phyloP scores from a whole-genome alignment of 2,329 filamentous ascomycete genomes.

The Aspergillus sp. region DNA sequence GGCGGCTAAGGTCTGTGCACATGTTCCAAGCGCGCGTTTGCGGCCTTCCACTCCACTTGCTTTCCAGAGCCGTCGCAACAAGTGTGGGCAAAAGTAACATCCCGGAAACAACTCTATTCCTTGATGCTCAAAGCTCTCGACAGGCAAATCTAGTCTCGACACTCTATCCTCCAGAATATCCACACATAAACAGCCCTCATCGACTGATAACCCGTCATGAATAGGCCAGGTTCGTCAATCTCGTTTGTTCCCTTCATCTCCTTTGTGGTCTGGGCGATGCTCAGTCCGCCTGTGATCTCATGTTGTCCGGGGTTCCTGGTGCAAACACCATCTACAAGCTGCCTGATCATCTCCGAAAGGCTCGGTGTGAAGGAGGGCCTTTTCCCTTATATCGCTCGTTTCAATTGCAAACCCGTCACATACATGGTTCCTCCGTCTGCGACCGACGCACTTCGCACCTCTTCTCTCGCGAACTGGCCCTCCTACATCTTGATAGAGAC shows the following conservation, averaged over 20 bases:
- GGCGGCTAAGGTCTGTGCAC: slow-evolving; percentile 25
- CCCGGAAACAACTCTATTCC: slow-evolving; percentile 23
- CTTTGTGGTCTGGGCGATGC: slow-evolving; percentile 21
- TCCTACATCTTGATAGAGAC: slow-evolving; percentile 6
- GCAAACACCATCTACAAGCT: slow-evolving; percentile 4
- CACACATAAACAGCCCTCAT: slow-evolving; percentile 21
- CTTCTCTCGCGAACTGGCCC: slow-evolving; percentile 7
- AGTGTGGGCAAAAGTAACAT: slow-evolving; percentile 26
- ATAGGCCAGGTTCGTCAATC: slow-evolving; percentile 54
- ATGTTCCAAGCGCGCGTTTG: slow-evolving; percentile 28
- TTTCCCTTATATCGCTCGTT: slow-evolving; percentile 12
- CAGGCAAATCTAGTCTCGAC: slow-evolving; percentile 10
- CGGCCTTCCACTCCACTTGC: slow-evolving; percentile 31
- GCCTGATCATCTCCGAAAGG: slow-evolving; percentile 1
- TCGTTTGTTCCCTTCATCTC: slow-evolving; percentile 29
- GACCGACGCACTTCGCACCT: slow-evolving; percentile 26
- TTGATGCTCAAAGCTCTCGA: slow-evolving; percentile 11
- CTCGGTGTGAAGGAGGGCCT: slow-evolving; percentile 12
- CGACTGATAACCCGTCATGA: slow-evolving; percentile 43
- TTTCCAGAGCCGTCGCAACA: slow-evolving; percentile 32
- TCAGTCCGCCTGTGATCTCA: slow-evolving; percentile 16
- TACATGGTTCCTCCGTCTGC: slow-evolving; percentile 27
- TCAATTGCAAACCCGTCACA: slow-evolving; percentile 28
- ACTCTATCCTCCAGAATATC: slow-evolving; percentile 11
- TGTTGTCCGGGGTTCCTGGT: slow-evolving; percentile 6